Evolutionary conservation across 768 basidiomycete species (phyloP).

Genomic region (Collybiopsis confluens): DNA sequence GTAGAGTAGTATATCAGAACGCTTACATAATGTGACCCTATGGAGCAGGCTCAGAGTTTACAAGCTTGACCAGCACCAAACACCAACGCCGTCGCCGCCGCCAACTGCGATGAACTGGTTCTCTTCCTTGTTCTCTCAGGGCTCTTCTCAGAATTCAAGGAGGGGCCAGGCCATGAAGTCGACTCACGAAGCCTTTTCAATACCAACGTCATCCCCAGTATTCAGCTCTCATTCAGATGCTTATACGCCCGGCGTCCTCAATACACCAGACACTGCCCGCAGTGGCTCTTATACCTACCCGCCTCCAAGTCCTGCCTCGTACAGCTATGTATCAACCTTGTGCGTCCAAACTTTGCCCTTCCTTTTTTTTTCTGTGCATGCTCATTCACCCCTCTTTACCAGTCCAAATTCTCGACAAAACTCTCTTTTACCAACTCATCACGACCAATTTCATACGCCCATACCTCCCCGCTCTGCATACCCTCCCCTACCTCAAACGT

Average conservation of each 20-base stretch:
- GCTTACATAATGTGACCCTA: conserved; percentile 1
- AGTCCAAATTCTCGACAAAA: conserved; percentile 42
- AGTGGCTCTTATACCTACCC: conserved; percentile 73
- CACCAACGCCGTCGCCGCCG: neutral
- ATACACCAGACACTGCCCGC: conserved; percentile 41
- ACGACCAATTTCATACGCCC: conserved; percentile 44
- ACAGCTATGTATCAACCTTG: conserved; percentile 60
- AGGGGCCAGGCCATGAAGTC: conserved; percentile 67
- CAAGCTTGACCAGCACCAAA: conserved; percentile 1
- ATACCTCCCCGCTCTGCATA: conserved; percentile 44
- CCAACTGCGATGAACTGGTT: conserved; percentile 64
- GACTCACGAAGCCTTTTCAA: conserved; percentile 85
- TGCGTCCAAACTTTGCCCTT: conserved; percentile 25
- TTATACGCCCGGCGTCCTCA: conserved; percentile 51
- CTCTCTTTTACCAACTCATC: conserved; percentile 67
- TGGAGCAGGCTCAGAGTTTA: neutral
- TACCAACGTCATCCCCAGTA: conserved; percentile 70
- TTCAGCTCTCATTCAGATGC: conserved; percentile 51
- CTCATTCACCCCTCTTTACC: conserved; percentile 17
- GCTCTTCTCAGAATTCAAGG: conserved; percentile 42
- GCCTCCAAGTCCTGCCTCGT: conserved; percentile 53
- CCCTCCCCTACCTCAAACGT: conserved; percentile 79
- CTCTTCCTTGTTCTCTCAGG: conserved; percentile 56
- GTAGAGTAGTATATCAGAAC: too few species aligned
- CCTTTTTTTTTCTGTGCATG: conserved; percentile 4